phyloP scores from a whole-genome alignment of 2,329 filamentous ascomycete species.

The Amylocarpus encephaloides region DNA sequence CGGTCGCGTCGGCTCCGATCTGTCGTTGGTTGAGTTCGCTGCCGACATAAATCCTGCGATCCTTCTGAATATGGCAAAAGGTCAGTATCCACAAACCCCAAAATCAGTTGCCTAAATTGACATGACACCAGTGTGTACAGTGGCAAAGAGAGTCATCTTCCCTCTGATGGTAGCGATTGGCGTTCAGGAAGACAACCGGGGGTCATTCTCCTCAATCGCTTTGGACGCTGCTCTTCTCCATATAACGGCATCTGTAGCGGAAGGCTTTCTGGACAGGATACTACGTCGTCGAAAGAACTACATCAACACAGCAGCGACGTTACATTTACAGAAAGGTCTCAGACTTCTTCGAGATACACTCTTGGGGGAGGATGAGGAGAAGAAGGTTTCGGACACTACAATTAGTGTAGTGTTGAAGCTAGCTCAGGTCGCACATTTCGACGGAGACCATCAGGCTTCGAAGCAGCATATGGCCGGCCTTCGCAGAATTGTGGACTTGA shows the following conservation, averaged over 20 bases:
- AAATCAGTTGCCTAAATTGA: not conserved
- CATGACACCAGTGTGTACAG: constrained; percentile 24
- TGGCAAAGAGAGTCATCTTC: constrained; percentile 32
- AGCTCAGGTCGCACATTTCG: constrained; percentile 29
- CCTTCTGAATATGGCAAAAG: constrained; percentile 26
- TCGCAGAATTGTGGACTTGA: constrained; percentile 33
- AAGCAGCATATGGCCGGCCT: constrained; percentile 34
- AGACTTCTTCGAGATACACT: constrained; percentile 31
- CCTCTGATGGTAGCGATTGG: constrained; percentile 30
- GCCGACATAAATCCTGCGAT: constrained; percentile 23
- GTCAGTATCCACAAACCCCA: constrained; percentile 18
- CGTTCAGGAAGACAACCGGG: constrained; percentile 21
- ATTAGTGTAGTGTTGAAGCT: constrained; percentile 31
- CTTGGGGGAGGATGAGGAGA: constrained; percentile 14
- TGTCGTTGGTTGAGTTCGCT: constrained; percentile 25
- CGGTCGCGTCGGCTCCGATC: constrained; percentile 13
- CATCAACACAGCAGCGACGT: constrained; percentile 13
- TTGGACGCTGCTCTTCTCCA: constrained; percentile 33
- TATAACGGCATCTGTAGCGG: constrained; percentile 31
- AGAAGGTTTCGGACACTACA: constrained; percentile 30
- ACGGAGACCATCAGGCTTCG: constrained; percentile 28
- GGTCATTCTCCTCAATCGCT: constrained; percentile 28
- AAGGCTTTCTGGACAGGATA: constrained; percentile 29
- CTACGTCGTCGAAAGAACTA: constrained; percentile 7
- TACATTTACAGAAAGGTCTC: constrained; percentile 30